Evolutionary conservation across 2,329 filamentous ascomycete species (phyloP).

Genomic region (Fusarium nanum): DNA sequence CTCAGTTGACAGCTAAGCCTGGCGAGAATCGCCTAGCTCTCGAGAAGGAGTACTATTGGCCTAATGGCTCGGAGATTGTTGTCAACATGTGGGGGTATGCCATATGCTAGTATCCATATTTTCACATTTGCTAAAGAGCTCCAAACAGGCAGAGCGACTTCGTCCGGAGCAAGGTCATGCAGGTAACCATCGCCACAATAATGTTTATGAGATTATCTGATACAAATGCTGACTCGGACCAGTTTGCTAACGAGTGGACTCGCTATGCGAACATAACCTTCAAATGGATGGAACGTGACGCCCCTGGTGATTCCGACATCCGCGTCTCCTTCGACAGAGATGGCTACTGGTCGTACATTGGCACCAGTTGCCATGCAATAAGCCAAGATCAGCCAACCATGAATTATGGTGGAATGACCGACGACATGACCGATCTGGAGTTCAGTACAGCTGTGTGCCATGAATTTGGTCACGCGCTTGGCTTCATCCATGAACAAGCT

Average conservation of each 20-base stretch:
- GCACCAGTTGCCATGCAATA: not conserved
- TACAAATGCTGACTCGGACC: not conserved
- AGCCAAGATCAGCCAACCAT: not conserved
- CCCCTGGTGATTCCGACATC: not conserved
- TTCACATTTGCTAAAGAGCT: not conserved
- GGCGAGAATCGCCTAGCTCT: not conserved
- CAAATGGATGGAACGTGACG: not conserved
- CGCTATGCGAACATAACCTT: not conserved
- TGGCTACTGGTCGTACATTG: not conserved
- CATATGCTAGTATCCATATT: rapidly evolving
- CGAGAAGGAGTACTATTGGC: not conserved
- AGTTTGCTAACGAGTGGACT: not conserved
- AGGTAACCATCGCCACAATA: not conserved
- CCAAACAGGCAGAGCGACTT: not conserved
- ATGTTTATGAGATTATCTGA: rapidly evolving
- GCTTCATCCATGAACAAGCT: not conserved
- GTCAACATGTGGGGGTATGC: not conserved
- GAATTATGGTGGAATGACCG: not conserved
- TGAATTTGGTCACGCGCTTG: not conserved
- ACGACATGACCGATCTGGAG: not conserved
- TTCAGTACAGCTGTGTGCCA: not conserved
- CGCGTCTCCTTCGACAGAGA: not conserved
- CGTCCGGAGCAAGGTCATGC: not conserved
- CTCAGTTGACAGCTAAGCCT: not conserved
- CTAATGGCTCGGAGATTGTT: not conserved